Conservation (phyloP, 2,329 filamentous ascomycete genomes). For the Ascochyta rabiei region DNA sequence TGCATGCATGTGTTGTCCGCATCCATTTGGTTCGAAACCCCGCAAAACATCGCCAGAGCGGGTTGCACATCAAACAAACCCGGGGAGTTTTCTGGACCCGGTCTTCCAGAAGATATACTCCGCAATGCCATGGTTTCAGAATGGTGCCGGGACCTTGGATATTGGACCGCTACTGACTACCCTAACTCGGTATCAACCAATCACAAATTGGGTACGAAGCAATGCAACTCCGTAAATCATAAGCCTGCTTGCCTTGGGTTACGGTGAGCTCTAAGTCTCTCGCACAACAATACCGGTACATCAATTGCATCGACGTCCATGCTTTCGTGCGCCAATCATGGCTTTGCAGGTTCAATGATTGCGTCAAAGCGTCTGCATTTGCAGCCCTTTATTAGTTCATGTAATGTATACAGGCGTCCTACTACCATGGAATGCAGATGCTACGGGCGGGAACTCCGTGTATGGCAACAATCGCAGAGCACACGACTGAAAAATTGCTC, state of each 20-base stretch:
- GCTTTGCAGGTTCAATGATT: not conserved
- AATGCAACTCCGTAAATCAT: not conserved
- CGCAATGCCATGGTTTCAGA: slow-evolving; percentile 20
- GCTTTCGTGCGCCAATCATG: not conserved
- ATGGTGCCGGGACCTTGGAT: slow-evolving; percentile 19
- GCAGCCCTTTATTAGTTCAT: not conserved
- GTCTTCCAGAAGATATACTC: slow-evolving; percentile 22
- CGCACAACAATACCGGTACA: no score
- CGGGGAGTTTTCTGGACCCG: slow-evolving; percentile 13
- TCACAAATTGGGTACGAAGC: not conserved
- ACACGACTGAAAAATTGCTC: not conserved
- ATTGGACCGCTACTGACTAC: slow-evolving; percentile 11
- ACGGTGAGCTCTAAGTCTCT: no score
- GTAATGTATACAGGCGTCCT: slow-evolving; percentile 6
- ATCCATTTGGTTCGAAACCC: not conserved
- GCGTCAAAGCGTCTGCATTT: not conserved
- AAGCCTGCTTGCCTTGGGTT: not conserved
- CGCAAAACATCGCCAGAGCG: not conserved
- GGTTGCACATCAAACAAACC: slow-evolving; percentile 11
- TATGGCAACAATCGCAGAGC: slow-evolving; percentile 1
- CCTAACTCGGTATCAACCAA: not conserved
- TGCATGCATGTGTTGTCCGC: not conserved
- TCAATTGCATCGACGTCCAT: not conserved
- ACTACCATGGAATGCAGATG: slow-evolving; percentile 2
- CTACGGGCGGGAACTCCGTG: slow-evolving; percentile 2